phyloP scores from a whole-genome alignment of 176 grass and related monocot genomes.

The Zea luxurians region DNA sequence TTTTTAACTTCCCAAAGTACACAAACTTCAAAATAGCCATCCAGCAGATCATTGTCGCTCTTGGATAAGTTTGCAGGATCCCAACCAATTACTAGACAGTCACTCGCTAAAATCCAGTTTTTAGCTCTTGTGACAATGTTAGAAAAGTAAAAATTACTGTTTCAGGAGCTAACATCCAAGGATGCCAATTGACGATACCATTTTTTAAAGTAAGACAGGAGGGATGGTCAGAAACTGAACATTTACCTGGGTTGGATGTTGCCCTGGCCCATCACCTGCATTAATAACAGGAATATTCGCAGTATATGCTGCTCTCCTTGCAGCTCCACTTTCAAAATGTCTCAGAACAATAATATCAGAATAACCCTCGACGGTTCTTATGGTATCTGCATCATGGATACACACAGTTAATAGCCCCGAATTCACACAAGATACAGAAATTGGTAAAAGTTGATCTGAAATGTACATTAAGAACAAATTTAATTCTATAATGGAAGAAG shows the following conservation, averaged over 20 bases:
- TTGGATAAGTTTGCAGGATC: background rate
- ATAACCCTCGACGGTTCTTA: conserved; percentile 85
- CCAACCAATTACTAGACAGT: conserved; percentile 9
- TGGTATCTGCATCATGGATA: conserved; percentile 68
- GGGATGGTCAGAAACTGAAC: conserved; percentile 14
- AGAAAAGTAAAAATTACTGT: background rate
- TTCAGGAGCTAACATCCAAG: background rate
- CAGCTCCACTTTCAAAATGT: conserved; percentile 90
- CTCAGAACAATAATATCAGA: conserved; percentile 85
- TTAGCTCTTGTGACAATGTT: background rate
- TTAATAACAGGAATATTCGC: conserved; percentile 84
- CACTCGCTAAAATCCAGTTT: conserved; percentile 9
- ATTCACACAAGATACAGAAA: background rate
- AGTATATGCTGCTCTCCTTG: conserved; percentile 64
- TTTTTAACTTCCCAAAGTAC: background rate
- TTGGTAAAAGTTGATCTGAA: background rate
- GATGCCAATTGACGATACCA: background rate
- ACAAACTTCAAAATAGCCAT: background rate
- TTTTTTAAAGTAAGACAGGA: background rate
- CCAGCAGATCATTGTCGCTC: background rate
- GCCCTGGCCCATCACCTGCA: conserved; percentile 84
- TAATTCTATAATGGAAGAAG: background rate
- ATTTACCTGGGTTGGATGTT: conserved; percentile 55
- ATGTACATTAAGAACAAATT: background rate
- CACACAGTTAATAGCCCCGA: background rate